Base-by-base conservation (phyloP, 805 yeast species). In the Torulaspora quercuum region DNA sequence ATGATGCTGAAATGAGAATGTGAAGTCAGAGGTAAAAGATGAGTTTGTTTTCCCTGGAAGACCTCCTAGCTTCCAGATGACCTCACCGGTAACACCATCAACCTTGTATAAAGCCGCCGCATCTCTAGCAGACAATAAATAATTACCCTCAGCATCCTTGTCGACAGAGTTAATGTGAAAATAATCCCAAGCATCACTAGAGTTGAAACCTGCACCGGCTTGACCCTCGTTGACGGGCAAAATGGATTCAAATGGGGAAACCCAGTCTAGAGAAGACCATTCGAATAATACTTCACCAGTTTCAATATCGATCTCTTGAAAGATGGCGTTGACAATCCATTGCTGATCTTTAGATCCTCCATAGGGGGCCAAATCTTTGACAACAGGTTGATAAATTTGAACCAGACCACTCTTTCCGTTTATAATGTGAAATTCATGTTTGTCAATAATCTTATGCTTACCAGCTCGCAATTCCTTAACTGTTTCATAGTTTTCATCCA, bases 81-180 rank as follows among this genome's bases (percentile, higher is more conserved):
- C 43, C 26, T 61, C 59, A 3, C 68, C 69, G 8, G 60, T 60
- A 8, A 48, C 48, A n/a, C 67, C 68, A 42, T 52, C 44, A 18
- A 64, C 45, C 39, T 64, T 64, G 46, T 59, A 64, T 14, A 64
- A 33, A 4, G 68, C 45, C 3, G 67, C 57, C 18, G 57, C 49
- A 42, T 64, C 58, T 44, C 69, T 53, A 4, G 67, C 64, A 6
- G 65, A 60, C n/a, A 64, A 23, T 13, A 63, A 29, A 42, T 64
- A 64, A 39, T 61, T 59, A 8, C 67, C 38, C 64, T 7, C 32
- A 8, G 27, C 55, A 42, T 63, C 64, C 38, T 64, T 65, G 37
- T 63, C 68, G 22, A 63, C 64, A 1, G 68, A 63, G 35, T 65
- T 65, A 38, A 64, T 59, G 42, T 65, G 68, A 54, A 63, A 63